Percentiles rank a stretch among this genome's conserved stretches.
Evolutionary conservation across 345 rosid genomes (phyloP).

Genomic region (Psidium guajava): DNA sequence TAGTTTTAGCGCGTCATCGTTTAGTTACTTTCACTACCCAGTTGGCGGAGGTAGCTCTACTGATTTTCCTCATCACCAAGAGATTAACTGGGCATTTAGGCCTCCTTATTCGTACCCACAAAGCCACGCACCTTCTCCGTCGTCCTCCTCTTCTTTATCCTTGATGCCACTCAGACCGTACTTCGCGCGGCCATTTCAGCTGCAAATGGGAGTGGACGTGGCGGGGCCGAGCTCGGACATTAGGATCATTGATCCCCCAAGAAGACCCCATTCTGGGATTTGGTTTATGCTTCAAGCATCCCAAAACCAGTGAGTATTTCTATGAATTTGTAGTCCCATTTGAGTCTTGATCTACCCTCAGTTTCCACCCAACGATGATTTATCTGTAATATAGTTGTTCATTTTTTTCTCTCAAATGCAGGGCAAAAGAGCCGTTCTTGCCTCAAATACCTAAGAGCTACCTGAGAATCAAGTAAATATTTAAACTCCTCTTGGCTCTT

Average conservation of each 20-base stretch:
- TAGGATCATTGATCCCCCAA: conserved; percentile 68
- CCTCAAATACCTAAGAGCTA: conserved; percentile 95
- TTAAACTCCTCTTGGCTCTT: not conserved
- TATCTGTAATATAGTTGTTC: not conserved
- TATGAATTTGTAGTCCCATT: not conserved
- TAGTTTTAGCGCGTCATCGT: not conserved
- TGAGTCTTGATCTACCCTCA: not conserved
- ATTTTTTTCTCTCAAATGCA: conserved; percentile 26
- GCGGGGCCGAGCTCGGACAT: conserved; percentile 56
- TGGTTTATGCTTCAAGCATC: conserved; percentile 96
- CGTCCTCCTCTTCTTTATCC: conserved; percentile 33
- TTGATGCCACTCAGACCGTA: conserved; percentile 49
- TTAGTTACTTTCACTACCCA: not conserved
- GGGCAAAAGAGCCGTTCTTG: conserved; percentile 74
- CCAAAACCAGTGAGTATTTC: conserved; percentile 71
- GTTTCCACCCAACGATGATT: not conserved
- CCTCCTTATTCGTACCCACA: conserved; percentile 23
- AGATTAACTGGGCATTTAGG: conserved; percentile 46
- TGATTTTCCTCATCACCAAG: not conserved
- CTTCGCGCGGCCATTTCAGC: conserved; percentile 46
- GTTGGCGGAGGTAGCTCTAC: conserved; percentile 1
- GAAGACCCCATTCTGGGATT: conserved; percentile 77
- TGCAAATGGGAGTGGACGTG: conserved; percentile 30
- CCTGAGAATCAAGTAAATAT: conserved; percentile 88
- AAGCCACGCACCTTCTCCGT: conserved; percentile 21